phyloP scores from a whole-genome alignment of 768 basidiomycete species.

The Mycena rosella region DNA sequence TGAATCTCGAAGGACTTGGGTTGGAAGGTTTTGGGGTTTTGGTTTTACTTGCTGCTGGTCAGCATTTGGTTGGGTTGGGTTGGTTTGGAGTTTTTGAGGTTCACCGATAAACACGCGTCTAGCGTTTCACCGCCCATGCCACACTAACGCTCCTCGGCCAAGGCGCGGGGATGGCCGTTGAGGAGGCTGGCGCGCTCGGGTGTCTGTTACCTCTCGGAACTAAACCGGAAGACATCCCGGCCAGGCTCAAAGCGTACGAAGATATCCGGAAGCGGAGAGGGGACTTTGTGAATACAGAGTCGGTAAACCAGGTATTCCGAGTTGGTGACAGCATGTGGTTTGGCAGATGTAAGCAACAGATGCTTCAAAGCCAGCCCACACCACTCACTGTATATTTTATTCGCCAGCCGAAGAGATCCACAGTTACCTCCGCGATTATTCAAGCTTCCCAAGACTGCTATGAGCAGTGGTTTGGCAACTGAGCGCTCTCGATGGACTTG shows the following conservation, averaged over 20 bases:
- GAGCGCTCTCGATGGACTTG: no score
- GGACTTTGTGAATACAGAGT: slow-evolving; percentile 18
- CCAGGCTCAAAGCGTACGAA: slow-evolving; percentile 14
- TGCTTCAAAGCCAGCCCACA: no score
- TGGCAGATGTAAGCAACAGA: neutral
- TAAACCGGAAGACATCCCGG: slow-evolving; percentile 8
- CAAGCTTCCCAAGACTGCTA: slow-evolving; percentile 10
- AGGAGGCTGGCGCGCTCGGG: slow-evolving; percentile 31
- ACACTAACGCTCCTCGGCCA: slow-evolving; percentile 41
- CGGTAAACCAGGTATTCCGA: slow-evolving; percentile 10
- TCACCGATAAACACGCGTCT: neutral
- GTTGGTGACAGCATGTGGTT: neutral
- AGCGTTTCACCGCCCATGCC: slow-evolving; percentile 39
- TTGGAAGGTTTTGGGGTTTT: no score
- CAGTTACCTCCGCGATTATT: slow-evolving; percentile 8
- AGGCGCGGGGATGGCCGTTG: slow-evolving; percentile 45
- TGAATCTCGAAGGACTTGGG: no score
- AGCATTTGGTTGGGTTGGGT: no score
- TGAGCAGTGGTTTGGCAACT: slow-evolving; percentile 15
- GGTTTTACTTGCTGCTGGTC: no score
- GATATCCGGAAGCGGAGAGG: slow-evolving; percentile 23
- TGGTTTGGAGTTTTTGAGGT: no score
- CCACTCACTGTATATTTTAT: neutral
- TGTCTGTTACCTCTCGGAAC: slow-evolving; percentile 23
- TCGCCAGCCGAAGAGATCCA: slow-evolving; percentile 3